phyloP scores from a whole-genome alignment of 208 protist genomes.

The Leishmania major region DNA sequence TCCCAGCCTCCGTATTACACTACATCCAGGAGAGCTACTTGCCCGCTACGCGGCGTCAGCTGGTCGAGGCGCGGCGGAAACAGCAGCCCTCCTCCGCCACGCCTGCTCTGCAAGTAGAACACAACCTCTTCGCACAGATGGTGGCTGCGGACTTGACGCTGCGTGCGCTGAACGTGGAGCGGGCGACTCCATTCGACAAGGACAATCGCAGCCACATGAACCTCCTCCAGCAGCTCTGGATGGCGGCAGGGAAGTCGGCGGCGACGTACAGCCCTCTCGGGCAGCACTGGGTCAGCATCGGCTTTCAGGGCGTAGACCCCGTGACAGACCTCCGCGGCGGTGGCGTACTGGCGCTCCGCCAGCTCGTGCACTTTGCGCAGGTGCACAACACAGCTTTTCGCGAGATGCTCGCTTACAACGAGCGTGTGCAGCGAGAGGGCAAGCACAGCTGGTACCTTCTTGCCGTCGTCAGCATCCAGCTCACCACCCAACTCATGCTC shows the following conservation, averaged over 20 bases:
- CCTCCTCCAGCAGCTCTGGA: slow-evolving; percentile 75
- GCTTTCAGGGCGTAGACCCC: slow-evolving; percentile 91
- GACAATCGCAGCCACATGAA: slow-evolving; percentile 51
- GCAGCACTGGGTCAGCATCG: slow-evolving; percentile 70
- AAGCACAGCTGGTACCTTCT: slow-evolving; percentile 77
- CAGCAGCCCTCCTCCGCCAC: not conserved
- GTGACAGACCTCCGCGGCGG: slow-evolving; percentile 87
- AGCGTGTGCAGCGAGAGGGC: slow-evolving; percentile 35
- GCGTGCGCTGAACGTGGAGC: slow-evolving; percentile 56
- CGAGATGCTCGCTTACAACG: slow-evolving; percentile 83
- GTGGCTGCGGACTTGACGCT: slow-evolving; percentile 43
- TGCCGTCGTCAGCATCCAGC: slow-evolving; percentile 87
- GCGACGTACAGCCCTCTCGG: slow-evolving; percentile 43
- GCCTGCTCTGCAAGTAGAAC: slow-evolving; percentile 29
- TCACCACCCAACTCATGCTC: slow-evolving; percentile 74
- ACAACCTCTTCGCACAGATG: slow-evolving; percentile 54
- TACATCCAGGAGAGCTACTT: slow-evolving; percentile 57
- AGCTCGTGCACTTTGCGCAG: slow-evolving; percentile 85
- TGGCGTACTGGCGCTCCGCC: slow-evolving; percentile 76
- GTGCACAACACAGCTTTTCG: slow-evolving; percentile 50
- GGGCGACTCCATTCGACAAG: slow-evolving; percentile 67
- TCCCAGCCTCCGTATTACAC: slow-evolving; percentile 40
- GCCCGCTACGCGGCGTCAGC: slow-evolving; percentile 25
- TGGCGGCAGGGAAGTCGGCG: slow-evolving; percentile 43
- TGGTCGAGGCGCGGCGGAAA: slow-evolving; percentile 4